These are phyloP conservation scores for Gastrodia elata DNA, from an alignment of 106 monocot genomes.

Conservation along the genomic window DNA sequence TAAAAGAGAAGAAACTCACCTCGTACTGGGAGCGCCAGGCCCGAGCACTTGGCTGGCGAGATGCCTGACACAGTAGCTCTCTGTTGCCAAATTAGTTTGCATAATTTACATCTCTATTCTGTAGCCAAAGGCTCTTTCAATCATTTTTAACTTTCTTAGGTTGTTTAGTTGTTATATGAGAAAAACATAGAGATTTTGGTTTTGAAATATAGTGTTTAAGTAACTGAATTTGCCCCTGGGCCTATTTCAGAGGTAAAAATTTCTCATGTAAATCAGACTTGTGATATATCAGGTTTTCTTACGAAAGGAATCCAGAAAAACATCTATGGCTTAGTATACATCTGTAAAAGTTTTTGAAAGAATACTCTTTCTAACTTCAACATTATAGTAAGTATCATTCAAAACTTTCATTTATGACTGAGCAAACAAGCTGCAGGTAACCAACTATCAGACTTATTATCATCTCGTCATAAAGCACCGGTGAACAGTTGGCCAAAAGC, in stretches of 20 bases:
- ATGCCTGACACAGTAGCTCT: not conserved
- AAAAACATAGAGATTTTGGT: not conserved
- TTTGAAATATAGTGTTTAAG: not conserved
- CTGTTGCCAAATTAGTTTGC: not conserved
- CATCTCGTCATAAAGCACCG: not conserved
- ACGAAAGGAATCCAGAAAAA: not conserved
- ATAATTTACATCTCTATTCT: not conserved
- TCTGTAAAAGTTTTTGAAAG: not conserved
- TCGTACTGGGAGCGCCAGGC: slow-evolving; percentile 62
- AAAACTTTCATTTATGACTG: not conserved
- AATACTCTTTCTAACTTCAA: not conserved
- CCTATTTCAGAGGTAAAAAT: not conserved
- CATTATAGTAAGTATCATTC: not conserved
- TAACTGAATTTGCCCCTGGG: not conserved
- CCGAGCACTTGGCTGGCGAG: slow-evolving; percentile 64
- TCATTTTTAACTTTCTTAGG: not conserved
- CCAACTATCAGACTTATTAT: not conserved
- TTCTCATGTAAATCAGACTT: not conserved
- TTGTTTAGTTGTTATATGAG: not conserved
- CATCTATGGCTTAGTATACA: not conserved
- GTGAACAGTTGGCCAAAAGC: not conserved
- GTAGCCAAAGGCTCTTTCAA: not conserved
- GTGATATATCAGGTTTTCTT: not conserved
- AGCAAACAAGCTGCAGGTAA: not conserved
- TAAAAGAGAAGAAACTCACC: slow-evolving; percentile 61